A percentile compares a stretch with the other conserved stretches of the same genome.
Evolutionary conservation across 164 flowering plant species (phyloP).

Genomic region (Aristolochia californica): DNA sequence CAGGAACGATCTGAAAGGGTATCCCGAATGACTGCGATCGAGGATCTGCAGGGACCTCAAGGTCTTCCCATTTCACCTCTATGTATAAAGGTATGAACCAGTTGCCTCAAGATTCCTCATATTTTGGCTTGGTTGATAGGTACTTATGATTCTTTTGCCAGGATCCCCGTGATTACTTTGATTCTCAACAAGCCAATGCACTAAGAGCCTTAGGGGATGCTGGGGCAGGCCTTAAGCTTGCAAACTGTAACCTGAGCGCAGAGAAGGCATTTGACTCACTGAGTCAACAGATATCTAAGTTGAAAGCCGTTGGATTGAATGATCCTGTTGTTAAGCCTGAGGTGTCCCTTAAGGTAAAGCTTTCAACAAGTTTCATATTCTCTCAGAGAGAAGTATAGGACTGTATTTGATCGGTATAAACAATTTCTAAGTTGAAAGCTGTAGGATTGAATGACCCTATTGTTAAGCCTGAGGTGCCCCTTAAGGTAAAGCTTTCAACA

Average conservation of each 20-base stretch:
- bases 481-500: slow-evolving; percentile 37
- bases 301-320: slow-evolving; percentile 45
- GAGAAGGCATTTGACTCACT: slow-evolving; percentile 60
- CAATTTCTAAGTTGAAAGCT: slow-evolving; percentile 40
- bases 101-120: slow-evolving; percentile 5
- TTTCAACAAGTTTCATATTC: background rate
- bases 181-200: slow-evolving; percentile 94
- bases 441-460: slow-evolving; percentile 61
- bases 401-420: too few species aligned
- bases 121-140: background rate
- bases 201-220: slow-evolving; percentile 50
- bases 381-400: too few species aligned
- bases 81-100: slow-evolving; percentile 59
- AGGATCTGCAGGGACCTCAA: slow-evolving; percentile 79
- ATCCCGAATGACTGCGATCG: slow-evolving; percentile 60
- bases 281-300: slow-evolving; percentile 42
- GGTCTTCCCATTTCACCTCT: slow-evolving; percentile 74
- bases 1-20: slow-evolving; percentile 40
- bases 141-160: slow-evolving; percentile 16
- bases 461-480: slow-evolving; percentile 55
- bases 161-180: slow-evolving; percentile 98
- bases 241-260: slow-evolving; percentile 36
- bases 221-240: slow-evolving; percentile 27
- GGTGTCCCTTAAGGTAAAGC: slow-evolving; percentile 56
- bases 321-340: slow-evolving; percentile 63